Conservation (phyloP, 148 eudicot genomes). For the Rhododendron ovatum region DNA sequence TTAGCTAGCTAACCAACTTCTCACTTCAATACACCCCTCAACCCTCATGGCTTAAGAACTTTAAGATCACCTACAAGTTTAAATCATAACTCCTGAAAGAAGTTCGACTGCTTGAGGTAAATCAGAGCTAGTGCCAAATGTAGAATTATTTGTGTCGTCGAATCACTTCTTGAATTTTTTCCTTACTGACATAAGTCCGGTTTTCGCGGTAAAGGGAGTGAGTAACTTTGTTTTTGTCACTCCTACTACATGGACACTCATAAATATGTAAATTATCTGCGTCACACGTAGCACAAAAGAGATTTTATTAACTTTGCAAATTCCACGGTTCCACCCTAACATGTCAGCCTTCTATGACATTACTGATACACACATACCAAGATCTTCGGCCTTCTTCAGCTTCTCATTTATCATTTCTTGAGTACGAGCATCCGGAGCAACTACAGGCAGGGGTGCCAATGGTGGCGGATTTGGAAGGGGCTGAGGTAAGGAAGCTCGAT, state of each 20-base stretch:
- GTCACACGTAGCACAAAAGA: not conserved
- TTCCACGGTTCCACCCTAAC: not conserved
- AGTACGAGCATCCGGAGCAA: conserved; percentile 83
- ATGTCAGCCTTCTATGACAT: not conserved
- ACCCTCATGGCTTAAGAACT: not conserved
- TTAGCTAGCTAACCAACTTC: not conserved
- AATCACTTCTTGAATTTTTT: not conserved
- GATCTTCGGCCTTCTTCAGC: conserved; percentile 91
- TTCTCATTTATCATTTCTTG: conserved; percentile 98
- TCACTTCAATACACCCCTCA: not conserved
- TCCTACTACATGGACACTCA: not conserved
- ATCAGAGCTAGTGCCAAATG: not conserved
- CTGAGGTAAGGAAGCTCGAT: conserved; percentile 88
- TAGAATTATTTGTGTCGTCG: not conserved
- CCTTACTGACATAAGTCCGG: not conserved
- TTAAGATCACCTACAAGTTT: not conserved
- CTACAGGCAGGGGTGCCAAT: conserved; percentile 58
- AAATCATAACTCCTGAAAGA: not conserved
- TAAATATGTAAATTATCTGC: not conserved
- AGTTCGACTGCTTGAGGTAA: not conserved
- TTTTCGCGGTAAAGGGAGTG: not conserved
- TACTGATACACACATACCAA: conserved; percentile 46
- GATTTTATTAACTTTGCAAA: not conserved
- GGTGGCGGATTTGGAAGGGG: conserved; percentile 77
- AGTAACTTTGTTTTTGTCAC: not conserved